These are phyloP conservation scores for Phylloporus sp. DNA, from an alignment of 768 basidiomycete genomes.

Conservation along the genomic window DNA sequence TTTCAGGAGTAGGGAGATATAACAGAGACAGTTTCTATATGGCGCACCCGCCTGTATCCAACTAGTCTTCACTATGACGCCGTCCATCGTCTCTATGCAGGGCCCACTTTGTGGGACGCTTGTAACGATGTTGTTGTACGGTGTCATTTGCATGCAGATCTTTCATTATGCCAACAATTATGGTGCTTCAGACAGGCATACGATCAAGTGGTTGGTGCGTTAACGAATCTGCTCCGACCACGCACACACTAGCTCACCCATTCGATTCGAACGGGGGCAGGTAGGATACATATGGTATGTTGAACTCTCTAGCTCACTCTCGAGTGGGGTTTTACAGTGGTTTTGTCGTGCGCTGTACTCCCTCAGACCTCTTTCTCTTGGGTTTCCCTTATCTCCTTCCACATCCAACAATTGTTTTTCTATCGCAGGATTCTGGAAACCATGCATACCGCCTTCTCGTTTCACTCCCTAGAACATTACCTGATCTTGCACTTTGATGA, in stretches of 20 bases:
- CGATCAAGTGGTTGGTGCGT: conserved; percentile 15
- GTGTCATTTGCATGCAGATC: conserved; percentile 16
- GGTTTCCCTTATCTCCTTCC: no score
- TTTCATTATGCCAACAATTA: conserved; percentile 12
- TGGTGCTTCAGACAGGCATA: conserved; percentile 1
- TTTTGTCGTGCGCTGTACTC: no score
- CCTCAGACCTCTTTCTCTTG: no score
- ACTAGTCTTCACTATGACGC: background rate
- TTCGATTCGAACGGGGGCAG: conserved; percentile 2
- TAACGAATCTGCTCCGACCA: background rate
- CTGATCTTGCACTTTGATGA: conserved; percentile 14
- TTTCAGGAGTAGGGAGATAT: background rate
- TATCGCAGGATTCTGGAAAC: conserved; percentile 13
- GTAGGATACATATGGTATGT: conserved; percentile 12
- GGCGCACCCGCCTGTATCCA: background rate
- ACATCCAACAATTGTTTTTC: background rate
- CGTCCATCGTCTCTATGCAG: conserved; percentile 6
- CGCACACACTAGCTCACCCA: background rate
- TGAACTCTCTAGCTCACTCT: background rate
- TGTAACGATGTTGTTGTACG: conserved; percentile 7
- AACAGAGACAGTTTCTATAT: no score
- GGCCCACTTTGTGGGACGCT: conserved; percentile 13
- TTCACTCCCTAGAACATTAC: conserved; percentile 13
- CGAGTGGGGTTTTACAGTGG: no score
- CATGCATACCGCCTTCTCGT: conserved; percentile 10